Conservation (phyloP, 73 alveolate genomes). For the Paramecium sonneborni region DNA sequence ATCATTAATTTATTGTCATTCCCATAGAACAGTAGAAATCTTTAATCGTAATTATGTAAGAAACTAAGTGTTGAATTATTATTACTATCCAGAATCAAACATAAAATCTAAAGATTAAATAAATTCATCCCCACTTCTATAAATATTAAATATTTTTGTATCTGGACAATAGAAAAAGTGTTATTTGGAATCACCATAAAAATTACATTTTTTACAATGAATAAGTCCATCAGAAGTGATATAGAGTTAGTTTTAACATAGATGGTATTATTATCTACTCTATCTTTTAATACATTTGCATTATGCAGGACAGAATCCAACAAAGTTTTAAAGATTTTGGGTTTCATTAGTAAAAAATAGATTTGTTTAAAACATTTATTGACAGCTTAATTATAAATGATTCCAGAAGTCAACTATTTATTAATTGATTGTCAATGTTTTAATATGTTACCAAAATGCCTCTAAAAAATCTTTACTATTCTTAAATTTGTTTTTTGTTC, state of each 20-base stretch:
- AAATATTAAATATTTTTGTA: background rate
- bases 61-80: background rate
- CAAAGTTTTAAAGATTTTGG: background rate
- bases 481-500: background rate
- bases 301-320: background rate
- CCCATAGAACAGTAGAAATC: background rate
- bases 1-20: background rate
- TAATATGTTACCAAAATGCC: background rate
- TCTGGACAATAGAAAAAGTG: background rate
- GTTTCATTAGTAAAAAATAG: background rate
- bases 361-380: background rate
- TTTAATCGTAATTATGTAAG: background rate
- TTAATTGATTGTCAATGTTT: background rate
- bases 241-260: background rate
- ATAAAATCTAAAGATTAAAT: background rate
- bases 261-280: background rate
- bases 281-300: background rate
- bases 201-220: background rate
- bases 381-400: background rate
- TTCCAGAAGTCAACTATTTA: conserved; percentile 7
- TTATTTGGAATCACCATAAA: background rate
- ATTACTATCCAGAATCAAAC: background rate
- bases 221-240: background rate
- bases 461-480: background rate
- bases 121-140: background rate